phyloP scores from a whole-genome alignment of 345 rosid species.

The Eucalyptus caleyi region DNA sequence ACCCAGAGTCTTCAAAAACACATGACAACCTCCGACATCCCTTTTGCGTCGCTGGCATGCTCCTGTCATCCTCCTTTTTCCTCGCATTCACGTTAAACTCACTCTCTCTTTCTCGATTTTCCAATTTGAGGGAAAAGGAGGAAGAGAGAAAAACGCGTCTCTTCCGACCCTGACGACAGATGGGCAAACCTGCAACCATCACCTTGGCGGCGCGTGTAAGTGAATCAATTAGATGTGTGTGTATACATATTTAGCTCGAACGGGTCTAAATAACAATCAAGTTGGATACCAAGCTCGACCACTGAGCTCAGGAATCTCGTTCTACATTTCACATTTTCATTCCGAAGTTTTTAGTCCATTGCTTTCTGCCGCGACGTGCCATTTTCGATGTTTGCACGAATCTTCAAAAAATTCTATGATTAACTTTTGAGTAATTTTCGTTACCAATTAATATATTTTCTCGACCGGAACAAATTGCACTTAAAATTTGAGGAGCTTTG shows the following conservation, averaged over 20 bases:
- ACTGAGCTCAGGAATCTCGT: neutral
- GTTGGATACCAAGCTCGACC: neutral
- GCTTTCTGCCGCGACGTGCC: neutral
- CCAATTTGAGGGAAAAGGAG: neutral
- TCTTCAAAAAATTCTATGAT: neutral
- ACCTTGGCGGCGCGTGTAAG: neutral
- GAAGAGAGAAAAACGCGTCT: neutral
- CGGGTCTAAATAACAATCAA: neutral
- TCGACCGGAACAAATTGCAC: rapidly evolving
- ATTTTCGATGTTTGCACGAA: rapidly evolving
- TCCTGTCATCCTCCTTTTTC: neutral
- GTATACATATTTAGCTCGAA: neutral
- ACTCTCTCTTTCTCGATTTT: neutral
- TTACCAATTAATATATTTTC: rapidly evolving
- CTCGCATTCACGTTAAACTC: neutral
- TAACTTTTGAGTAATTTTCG: neutral
- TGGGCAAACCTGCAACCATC: neutral
- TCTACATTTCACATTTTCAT: neutral
- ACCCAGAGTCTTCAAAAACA: neutral
- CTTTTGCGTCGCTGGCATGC: neutral
- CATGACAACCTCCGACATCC: neutral
- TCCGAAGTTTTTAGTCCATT: neutral
- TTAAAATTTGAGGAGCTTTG: neutral
- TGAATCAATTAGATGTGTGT: neutral
- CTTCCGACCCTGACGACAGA: neutral